Evolutionary conservation across 106 monocot genomes (phyloP).

Genomic region (Dioscorea dumetorum): DNA sequence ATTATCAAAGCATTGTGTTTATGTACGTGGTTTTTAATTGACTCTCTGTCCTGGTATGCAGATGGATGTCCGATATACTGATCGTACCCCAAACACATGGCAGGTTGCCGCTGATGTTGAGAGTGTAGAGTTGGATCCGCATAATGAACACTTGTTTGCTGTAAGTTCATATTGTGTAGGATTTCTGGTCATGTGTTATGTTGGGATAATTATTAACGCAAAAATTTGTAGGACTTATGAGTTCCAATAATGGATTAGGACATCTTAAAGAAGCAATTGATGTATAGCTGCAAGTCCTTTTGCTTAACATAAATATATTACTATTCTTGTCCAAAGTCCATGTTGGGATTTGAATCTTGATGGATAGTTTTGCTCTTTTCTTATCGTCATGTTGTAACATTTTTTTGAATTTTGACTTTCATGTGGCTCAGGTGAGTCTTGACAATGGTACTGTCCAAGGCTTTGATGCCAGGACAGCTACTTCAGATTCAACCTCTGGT

Average conservation of each 20-base stretch:
- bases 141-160: slow-evolving; percentile 66
- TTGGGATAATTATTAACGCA: not conserved
- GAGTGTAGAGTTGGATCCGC: slow-evolving; percentile 90
- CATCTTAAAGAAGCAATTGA: not conserved
- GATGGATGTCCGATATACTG: slow-evolving; percentile 61
- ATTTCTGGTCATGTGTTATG: not conserved
- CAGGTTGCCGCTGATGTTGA: slow-evolving; percentile 68
- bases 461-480: slow-evolving; percentile 60
- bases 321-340: not conserved
- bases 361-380: not conserved
- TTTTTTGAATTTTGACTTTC: not conserved
- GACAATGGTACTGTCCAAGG: slow-evolving; percentile 93
- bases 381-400: too few relatives aligned
- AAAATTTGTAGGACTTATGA: not conserved
- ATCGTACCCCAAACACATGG: slow-evolving; percentile 41
- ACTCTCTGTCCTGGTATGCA: slow-evolving; percentile 19
- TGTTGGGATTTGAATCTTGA: not conserved
- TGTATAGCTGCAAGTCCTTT: not conserved
- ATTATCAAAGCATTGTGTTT: too few relatives aligned
- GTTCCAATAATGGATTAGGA: not conserved
- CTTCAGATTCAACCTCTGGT: slow-evolving; percentile 35
- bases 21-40: not conserved
- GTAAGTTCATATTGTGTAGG: slow-evolving; percentile 16
- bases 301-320: not conserved
- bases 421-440: slow-evolving; percentile 61